Conservation (phyloP, 208 protist species). For the Trichomonas vaginalis region DNA sequence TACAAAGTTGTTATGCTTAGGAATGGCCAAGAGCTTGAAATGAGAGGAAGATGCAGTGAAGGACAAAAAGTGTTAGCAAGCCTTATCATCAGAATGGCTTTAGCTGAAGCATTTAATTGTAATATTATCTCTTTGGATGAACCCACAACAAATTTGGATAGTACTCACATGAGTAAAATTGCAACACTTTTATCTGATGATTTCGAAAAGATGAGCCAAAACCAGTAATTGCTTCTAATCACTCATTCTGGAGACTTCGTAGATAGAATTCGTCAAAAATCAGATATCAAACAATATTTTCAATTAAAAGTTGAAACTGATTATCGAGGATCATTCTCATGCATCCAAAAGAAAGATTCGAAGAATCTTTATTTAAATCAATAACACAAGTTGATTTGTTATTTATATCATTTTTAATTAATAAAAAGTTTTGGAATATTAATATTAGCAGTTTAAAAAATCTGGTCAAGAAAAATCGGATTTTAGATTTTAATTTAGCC, state of each 20-base stretch:
- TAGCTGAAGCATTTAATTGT: slow-evolving; percentile 96
- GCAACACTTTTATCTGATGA: slow-evolving; percentile 44
- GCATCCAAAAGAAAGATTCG: no score
- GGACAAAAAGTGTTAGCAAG: slow-evolving; percentile 76
- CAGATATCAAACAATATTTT: no score
- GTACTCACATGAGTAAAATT: slow-evolving; percentile 56
- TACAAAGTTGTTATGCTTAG: slow-evolving; percentile 49
- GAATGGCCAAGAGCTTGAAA: slow-evolving; percentile 76
- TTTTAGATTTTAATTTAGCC: no score
- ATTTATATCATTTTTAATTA: no score
- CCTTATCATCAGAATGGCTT: slow-evolving; percentile 91
- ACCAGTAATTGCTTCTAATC: neutral
- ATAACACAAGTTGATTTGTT: no score
- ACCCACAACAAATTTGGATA: slow-evolving; percentile 96
- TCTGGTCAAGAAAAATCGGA: no score
- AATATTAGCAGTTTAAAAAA: no score
- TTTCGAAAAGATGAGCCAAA: slow-evolving; percentile 29
- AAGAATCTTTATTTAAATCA: no score
- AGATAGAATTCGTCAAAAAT: neutral
- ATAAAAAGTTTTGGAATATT: no score
- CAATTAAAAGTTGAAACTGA: no score
- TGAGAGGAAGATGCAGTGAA: slow-evolving; percentile 82
- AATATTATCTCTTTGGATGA: slow-evolving; percentile 97
- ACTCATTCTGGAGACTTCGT: neutral
- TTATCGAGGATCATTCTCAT: no score